Evolutionary conservation across 768 basidiomycete species (phyloP).

Genomic region (Hypholoma fasciculare): DNA sequence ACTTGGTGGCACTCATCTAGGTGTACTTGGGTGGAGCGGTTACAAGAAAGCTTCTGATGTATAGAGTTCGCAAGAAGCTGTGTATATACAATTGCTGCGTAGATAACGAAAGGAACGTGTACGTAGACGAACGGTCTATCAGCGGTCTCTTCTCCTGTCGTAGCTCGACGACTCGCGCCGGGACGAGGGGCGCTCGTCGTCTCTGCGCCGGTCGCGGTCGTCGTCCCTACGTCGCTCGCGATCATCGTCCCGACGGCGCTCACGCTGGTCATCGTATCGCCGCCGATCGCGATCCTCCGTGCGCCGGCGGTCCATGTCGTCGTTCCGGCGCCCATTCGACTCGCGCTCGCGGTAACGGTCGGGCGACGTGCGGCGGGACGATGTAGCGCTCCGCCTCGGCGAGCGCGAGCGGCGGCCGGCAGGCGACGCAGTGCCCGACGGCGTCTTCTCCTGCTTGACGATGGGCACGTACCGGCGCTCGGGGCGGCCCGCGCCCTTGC

Average conservation of each 20-base stretch:
- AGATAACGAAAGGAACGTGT: background rate
- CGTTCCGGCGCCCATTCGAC: constrained; percentile 17
- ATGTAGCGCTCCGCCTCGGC: constrained; percentile 36
- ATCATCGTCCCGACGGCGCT: background rate
- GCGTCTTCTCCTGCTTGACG: constrained; percentile 58
- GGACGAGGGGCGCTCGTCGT: constrained; percentile 21
- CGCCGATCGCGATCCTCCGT: constrained; percentile 1
- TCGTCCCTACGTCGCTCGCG: constrained; percentile 13
- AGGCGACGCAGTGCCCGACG: constrained; percentile 4
- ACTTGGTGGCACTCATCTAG: background rate
- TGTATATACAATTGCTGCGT: background rate
- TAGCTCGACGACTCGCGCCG: constrained; percentile 9
- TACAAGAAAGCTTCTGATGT: too few species aligned
- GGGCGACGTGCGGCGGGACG: constrained; percentile 54
- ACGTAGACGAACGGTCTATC: background rate
- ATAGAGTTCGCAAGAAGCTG: too few species aligned
- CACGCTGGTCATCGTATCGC: background rate
- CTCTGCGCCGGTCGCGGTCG: constrained; percentile 32
- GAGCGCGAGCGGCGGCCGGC: constrained; percentile 32
- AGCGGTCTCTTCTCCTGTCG: constrained; percentile 10
- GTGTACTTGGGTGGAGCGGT: too few species aligned
- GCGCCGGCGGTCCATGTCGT: constrained; percentile 25
- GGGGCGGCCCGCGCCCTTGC: constrained; percentile 41
- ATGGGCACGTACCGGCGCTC: constrained; percentile 87
- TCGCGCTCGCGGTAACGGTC: constrained; percentile 27